Conservation (phyloP, 345 rosid species). For the Stellera chamaejasme region DNA sequence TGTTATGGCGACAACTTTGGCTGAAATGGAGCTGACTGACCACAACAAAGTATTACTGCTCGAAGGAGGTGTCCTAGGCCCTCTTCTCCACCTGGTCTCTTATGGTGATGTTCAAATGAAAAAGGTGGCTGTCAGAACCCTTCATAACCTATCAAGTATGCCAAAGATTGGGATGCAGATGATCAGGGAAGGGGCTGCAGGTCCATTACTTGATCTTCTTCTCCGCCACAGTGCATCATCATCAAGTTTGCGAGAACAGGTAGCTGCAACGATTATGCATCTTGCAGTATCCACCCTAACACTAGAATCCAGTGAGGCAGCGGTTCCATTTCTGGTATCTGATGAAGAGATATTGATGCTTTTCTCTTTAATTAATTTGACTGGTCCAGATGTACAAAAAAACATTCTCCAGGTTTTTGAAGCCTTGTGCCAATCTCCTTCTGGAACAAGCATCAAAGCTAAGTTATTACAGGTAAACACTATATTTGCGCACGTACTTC, state of each 20-base stretch:
- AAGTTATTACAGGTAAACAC: constrained; percentile 45
- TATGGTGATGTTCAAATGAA: constrained; percentile 26
- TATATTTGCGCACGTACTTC: not conserved
- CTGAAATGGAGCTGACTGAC: constrained; percentile 58
- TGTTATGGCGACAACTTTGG: constrained; percentile 44
- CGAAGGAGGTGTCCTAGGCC: constrained; percentile 42
- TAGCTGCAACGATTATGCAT: constrained; percentile 45
- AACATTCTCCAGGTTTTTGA: constrained; percentile 46
- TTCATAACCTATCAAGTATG: constrained; percentile 41
- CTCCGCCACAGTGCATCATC: constrained; percentile 31
- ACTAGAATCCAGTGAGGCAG: constrained; percentile 26
- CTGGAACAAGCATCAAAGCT: constrained; percentile 32
- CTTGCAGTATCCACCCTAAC: constrained; percentile 46
- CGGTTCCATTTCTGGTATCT: constrained; percentile 43
- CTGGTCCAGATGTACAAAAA: constrained; percentile 43
- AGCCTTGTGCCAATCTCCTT: constrained; percentile 49
- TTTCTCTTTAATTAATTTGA: constrained; percentile 39
- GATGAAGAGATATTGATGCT: constrained; percentile 45
- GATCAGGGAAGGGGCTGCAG: constrained; percentile 52
- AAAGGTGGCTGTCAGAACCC: constrained; percentile 40
- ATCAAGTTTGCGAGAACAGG: constrained; percentile 37
- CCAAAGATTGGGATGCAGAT: constrained; percentile 48
- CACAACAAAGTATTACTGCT: constrained; percentile 45
- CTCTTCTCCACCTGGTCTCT: constrained; percentile 44
- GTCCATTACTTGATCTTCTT: constrained; percentile 42